These are phyloP conservation scores for Hibiscus trionum DNA, from an alignment of 345 rosid genomes.

Conservation along the genomic window DNA sequence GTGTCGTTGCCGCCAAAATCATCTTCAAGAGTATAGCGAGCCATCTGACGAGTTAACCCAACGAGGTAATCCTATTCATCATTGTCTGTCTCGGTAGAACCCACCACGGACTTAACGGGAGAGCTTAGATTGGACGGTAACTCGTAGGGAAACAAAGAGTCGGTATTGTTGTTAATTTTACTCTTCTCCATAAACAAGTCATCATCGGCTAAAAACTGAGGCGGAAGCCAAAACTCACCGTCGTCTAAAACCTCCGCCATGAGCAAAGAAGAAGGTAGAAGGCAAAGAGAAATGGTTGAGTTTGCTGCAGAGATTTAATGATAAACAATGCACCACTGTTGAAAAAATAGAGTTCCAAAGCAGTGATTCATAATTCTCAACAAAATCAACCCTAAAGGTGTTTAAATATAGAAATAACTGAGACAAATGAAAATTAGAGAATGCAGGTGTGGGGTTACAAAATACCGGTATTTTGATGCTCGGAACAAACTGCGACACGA, in stretches of 20 bases:
- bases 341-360: too few relatives aligned
- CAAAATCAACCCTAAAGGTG: too few relatives aligned
- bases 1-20: conserved; percentile 20
- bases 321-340: too few relatives aligned
- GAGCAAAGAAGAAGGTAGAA: too few relatives aligned
- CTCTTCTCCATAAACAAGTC: conserved; percentile 32
- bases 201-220: conserved; percentile 65
- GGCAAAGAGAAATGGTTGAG: not conserved
- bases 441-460: not conserved
- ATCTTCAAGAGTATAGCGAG: conserved; percentile 33
- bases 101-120: conserved; percentile 52
- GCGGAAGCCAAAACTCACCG: conserved; percentile 72
- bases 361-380: too few relatives aligned
- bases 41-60: conserved; percentile 37
- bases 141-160: conserved; percentile 20
- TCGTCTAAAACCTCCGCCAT: conserved; percentile 61
- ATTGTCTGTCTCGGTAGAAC: conserved; percentile 52
- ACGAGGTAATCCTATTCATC: conserved; percentile 48
- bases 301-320: not conserved
- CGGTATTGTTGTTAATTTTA: not conserved
- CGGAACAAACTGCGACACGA: too few relatives aligned
- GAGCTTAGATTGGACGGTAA: conserved; percentile 41
- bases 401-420: too few relatives aligned
- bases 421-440: too few relatives aligned
- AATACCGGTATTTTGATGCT: too few relatives aligned